These are phyloP conservation scores for Cordyceps cateniannulata DNA, from an alignment of 2,329 filamentous ascomycete genomes.

Conservation along the genomic window DNA sequence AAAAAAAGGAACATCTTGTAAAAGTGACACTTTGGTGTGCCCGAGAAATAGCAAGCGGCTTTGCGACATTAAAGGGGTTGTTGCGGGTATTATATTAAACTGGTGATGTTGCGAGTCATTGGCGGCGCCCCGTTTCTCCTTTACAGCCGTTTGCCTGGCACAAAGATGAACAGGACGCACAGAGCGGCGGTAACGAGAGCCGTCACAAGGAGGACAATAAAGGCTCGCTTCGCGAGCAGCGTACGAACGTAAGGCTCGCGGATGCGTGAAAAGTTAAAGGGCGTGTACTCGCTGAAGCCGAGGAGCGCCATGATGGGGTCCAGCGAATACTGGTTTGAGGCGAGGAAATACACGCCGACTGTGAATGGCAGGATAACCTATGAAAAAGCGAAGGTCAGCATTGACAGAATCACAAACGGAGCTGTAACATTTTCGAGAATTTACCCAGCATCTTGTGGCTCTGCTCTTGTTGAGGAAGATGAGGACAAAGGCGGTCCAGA, in stretches of 20 bases:
- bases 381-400: not conserved
- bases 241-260: slow-evolving; percentile 86
- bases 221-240: slow-evolving; percentile 73
- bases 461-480: slow-evolving; percentile 81
- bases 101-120: not conserved
- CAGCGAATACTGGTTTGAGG: slow-evolving; percentile 91
- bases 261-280: slow-evolving; percentile 83
- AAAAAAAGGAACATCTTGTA: not conserved
- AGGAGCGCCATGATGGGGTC: slow-evolving; percentile 83
- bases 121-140: not conserved
- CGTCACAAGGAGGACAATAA: slow-evolving; percentile 74
- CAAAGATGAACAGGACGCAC: slow-evolving; percentile 86
- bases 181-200: slow-evolving; percentile 72
- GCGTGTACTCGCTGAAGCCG: slow-evolving; percentile 94
- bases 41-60: not conserved
- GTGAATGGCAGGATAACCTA: slow-evolving; percentile 80
- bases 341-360: slow-evolving; percentile 79
- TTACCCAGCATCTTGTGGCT: slow-evolving; percentile 74
- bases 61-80: not conserved
- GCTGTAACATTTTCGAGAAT: slow-evolving; percentile 15
- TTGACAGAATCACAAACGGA: not conserved
- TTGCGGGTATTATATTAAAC: slow-evolving; percentile 1
- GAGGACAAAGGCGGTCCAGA: slow-evolving; percentile 90
- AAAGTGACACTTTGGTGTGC: not conserved
- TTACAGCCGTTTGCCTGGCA: slow-evolving; percentile 78